phyloP scores from a whole-genome alignment of 2,329 filamentous ascomycete genomes.

The Aureobasidium sp. region DNA sequence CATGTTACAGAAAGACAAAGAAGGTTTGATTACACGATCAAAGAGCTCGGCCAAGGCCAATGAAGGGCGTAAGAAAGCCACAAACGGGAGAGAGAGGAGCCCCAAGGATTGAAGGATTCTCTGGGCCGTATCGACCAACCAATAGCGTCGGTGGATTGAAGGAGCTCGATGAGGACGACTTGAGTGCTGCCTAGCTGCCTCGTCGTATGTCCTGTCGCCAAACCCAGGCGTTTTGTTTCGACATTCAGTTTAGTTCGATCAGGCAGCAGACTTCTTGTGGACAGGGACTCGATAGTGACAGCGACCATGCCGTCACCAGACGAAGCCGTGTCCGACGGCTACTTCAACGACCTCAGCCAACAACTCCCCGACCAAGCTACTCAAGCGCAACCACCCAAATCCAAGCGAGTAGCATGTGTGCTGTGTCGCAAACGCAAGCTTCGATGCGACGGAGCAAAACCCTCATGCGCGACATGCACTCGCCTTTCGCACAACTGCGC shows the following conservation, averaged over 20 bases:
- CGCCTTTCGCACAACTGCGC: slow-evolving; percentile 79
- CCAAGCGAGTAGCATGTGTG: slow-evolving; percentile 90
- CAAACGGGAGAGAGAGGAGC: background rate
- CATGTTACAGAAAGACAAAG: background rate
- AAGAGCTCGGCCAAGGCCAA: background rate
- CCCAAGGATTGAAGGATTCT: slow-evolving; percentile 5
- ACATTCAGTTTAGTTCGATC: background rate
- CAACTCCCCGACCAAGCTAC: slow-evolving; percentile 28
- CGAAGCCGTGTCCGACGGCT: slow-evolving; percentile 20
- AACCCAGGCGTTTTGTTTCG: background rate
- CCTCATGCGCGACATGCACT: slow-evolving; percentile 81
- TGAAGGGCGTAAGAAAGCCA: background rate
- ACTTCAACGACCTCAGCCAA: slow-evolving; percentile 49
- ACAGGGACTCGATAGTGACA: background rate
- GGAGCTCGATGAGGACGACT: background rate
- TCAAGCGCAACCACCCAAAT: slow-evolving; percentile 28
- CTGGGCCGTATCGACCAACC: background rate
- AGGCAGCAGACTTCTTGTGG: background rate
- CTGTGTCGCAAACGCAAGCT: slow-evolving; percentile 89
- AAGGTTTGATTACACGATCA: slow-evolving; percentile 8
- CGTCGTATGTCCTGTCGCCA: background rate
- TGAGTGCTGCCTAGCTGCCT: slow-evolving; percentile 3
- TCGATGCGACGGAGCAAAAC: slow-evolving; percentile 75
- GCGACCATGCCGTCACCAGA: slow-evolving; percentile 8
- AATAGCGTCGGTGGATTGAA: background rate